phyloP scores from a whole-genome alignment of 345 rosid species.

The Gynandropsis gynandra region DNA sequence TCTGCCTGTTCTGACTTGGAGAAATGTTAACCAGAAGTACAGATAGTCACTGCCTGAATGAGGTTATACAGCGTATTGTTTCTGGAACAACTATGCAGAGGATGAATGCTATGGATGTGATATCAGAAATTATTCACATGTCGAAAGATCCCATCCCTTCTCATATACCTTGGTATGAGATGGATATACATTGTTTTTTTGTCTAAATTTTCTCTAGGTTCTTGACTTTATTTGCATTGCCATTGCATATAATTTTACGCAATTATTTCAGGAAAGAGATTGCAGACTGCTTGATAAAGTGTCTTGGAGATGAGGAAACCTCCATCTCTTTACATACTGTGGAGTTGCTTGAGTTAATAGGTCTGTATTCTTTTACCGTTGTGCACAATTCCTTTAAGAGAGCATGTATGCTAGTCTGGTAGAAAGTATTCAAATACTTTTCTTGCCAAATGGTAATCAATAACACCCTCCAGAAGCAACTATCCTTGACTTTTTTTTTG shows the following conservation, averaged over 20 bases:
- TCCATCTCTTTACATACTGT: constrained; percentile 43
- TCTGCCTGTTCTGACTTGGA: constrained; percentile 30
- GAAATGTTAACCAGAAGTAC: constrained; percentile 42
- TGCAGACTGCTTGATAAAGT: constrained; percentile 45
- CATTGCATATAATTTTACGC: constrained; percentile 14
- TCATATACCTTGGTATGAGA: constrained; percentile 51
- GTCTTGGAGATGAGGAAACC: constrained; percentile 55
- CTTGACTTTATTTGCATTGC: constrained; percentile 17
- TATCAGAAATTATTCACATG: constrained; percentile 49
- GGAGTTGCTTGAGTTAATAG: constrained; percentile 51
- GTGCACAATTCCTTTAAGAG: constrained; percentile 1
- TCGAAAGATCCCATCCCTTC: constrained; percentile 38
- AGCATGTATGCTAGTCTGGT: not conserved
- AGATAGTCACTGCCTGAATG: constrained; percentile 51
- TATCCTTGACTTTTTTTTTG: too few relatives aligned
- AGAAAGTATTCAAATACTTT: not conserved
- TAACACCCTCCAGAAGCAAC: too few relatives aligned
- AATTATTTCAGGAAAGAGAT: constrained; percentile 56
- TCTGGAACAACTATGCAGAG: constrained; percentile 53
- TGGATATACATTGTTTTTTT: constrained; percentile 6
- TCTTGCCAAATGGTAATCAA: too few relatives aligned
- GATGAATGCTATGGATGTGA: constrained; percentile 70
- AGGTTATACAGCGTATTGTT: constrained; percentile 61
- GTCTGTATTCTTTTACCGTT: constrained; percentile 34
- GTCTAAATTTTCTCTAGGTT: constrained; percentile 16